Conservation (phyloP, 805 yeast species). For the Pichia occidentalis region DNA sequence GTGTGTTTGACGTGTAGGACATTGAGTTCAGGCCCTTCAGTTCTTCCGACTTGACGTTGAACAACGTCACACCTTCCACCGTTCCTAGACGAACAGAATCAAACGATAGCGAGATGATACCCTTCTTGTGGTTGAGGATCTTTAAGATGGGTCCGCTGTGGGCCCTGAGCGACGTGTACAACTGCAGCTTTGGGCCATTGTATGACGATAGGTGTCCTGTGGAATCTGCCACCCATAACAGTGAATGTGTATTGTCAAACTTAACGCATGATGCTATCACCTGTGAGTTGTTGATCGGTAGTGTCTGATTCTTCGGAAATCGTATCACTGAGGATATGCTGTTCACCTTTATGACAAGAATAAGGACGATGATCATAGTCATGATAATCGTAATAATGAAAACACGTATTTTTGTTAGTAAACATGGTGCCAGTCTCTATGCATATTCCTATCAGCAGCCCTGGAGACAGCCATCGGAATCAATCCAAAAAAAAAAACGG, state of each 20-base stretch:
- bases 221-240: conserved; percentile 81
- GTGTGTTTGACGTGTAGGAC: conserved; percentile 37
- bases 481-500: no score
- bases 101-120: conserved; percentile 50
- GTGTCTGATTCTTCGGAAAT: conserved; percentile 20
- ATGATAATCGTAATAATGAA: no score
- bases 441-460: no score
- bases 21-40: conserved; percentile 33
- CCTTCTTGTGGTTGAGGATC: conserved; percentile 47
- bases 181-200: conserved; percentile 40
- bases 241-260: conserved; percentile 69
- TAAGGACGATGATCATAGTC: no score
- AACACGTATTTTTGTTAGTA: no score
- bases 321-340: conserved; percentile 10
- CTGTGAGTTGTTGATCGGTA: conserved; percentile 16
- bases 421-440: no score
- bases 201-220: conserved; percentile 43
- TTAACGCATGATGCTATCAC: conserved; percentile 28
- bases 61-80: conserved; percentile 48
- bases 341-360: no score
- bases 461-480: no score
- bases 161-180: conserved; percentile 54
- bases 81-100: conserved; percentile 47
- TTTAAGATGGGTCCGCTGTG: conserved; percentile 46
- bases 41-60: conserved; percentile 24